Conservation (phyloP, 805 yeast species). For the Diddensiella santjacobensis region DNA sequence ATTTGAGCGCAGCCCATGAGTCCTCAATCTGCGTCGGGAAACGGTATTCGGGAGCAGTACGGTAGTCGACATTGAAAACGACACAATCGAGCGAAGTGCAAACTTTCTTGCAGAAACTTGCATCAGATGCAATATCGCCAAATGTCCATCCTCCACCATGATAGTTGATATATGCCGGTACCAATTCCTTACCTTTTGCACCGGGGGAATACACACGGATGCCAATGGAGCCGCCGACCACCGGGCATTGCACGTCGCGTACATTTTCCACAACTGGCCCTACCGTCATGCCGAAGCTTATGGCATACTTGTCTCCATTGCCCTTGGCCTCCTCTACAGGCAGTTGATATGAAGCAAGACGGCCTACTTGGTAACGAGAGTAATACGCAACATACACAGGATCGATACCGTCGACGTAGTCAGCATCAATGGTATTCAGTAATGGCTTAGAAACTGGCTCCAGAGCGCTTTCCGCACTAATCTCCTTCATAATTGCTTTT, state of each 20-base stretch:
- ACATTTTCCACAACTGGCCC: conserved; percentile 8
- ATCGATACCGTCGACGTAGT: conserved; percentile 6
- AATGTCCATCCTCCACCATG: conserved; percentile 15
- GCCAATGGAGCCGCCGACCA: conserved; percentile 4
- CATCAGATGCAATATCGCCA: conserved; percentile 8
- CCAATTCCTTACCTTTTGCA: background rate
- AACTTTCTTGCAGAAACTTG: conserved; percentile 7
- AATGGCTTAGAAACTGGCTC: conserved; percentile 1
- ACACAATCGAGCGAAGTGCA: conserved; percentile 8
- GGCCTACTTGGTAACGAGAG: conserved; percentile 8
- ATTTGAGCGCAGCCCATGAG: conserved; percentile 2
- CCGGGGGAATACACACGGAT: conserved; percentile 7
- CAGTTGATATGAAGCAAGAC: conserved; percentile 5
- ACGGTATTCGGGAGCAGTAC: conserved; percentile 1
- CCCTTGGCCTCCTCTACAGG: conserved; percentile 7
- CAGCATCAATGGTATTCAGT: conserved; percentile 9
- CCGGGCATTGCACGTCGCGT: background rate
- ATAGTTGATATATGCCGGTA: conserved; percentile 10
- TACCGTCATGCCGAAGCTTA: conserved; percentile 6
- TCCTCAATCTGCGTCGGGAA: conserved; percentile 2
- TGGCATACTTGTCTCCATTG: conserved; percentile 2
- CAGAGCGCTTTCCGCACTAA: background rate
- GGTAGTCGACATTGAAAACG: conserved; percentile 6
- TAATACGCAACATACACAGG: conserved; percentile 9
- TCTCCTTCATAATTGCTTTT: background rate